Evolutionary conservation across 2,329 filamentous ascomycete genomes (phyloP), one percentile per base, ranked within the genome.

Genomic region (Arthrobotrys iridis): DNA sequence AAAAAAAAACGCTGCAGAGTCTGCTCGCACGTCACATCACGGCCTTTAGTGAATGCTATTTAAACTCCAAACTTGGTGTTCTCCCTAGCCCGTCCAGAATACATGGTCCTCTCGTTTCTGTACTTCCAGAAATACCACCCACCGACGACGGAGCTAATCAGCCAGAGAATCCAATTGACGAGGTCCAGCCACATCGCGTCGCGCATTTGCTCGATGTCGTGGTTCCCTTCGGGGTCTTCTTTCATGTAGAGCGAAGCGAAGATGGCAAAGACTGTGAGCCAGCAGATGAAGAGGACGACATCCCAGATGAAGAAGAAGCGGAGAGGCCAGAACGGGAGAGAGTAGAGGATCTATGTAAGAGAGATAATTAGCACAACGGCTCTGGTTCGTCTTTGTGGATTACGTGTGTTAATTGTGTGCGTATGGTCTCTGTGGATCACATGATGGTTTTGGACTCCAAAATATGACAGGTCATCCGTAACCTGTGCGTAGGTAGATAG

Each of bases 171-270:
- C 81, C 92, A 87, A 81, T 90, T 92, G 50, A 87, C 84, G 58
- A 96, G 82, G 81, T 94, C 91, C 48, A 96, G 85, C 91, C 92
- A 96, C 13, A 95, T 91, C 3, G 92, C 91, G 80, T 90, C 89
- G 84, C 93, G 93, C 93, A 97, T 96, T 67, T 91, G 87, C 78
- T 85, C 83, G 68, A 94, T 86, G 57, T 86, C 88, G 41, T 79
- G 79, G 80, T 91, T 86, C 11, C 88, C 89, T 80, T 90, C 85
- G 0, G 89, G 81, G 71, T 92, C 82, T 79, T 89, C 89, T 63
- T 87, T 82, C 80, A 96, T 91, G 84, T 90, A 97, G 85, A 94
- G 88, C 79, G 86, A 88, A 63, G 89, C 93, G 81, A 97, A 97
- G 74, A 95, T 84, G 15, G 92, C 93, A 81, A 96, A 96, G 4